phyloP scores from a whole-genome alignment of 2,329 filamentous ascomycete genomes.

The Neophaeococcomyces aloes region DNA sequence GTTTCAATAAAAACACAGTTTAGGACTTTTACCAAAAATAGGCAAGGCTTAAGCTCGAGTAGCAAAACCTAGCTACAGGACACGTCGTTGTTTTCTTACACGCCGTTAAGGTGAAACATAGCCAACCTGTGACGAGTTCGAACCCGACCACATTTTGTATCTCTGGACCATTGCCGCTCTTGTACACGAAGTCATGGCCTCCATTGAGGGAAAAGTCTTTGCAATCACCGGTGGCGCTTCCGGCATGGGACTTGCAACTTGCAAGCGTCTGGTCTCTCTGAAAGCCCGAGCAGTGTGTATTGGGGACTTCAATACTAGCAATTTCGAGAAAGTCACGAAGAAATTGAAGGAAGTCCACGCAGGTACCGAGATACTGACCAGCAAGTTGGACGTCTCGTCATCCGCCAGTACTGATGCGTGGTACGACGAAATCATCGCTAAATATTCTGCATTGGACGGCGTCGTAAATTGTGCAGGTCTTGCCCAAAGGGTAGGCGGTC shows the following conservation, averaged over 20 bases:
- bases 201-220: slow-evolving; percentile 9
- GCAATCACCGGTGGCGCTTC: slow-evolving; percentile 23
- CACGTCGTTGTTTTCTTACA: no score
- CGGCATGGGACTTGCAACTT: slow-evolving; percentile 42
- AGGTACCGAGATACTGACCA: slow-evolving; percentile 30
- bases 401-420: slow-evolving; percentile 9
- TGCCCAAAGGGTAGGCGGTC: slow-evolving; percentile 20
- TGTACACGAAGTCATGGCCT: slow-evolving; percentile 5
- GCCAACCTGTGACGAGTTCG: no score
- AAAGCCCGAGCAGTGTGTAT: slow-evolving; percentile 7
- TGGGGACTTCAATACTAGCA: no score
- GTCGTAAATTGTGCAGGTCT: slow-evolving; percentile 13
- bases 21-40: no score
- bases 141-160: no score
- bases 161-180: no score
- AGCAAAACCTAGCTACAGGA: no score
- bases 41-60: no score
- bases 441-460: slow-evolving; percentile 10
- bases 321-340: no score
- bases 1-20: no score
- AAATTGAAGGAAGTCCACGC: no score
- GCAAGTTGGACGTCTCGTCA: slow-evolving; percentile 9
- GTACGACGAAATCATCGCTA: slow-evolving; percentile 12
- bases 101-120: no score
- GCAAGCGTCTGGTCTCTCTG: slow-evolving; percentile 16